phyloP scores from a whole-genome alignment of 306 rosid species.

The Carpinus fangiana region DNA sequence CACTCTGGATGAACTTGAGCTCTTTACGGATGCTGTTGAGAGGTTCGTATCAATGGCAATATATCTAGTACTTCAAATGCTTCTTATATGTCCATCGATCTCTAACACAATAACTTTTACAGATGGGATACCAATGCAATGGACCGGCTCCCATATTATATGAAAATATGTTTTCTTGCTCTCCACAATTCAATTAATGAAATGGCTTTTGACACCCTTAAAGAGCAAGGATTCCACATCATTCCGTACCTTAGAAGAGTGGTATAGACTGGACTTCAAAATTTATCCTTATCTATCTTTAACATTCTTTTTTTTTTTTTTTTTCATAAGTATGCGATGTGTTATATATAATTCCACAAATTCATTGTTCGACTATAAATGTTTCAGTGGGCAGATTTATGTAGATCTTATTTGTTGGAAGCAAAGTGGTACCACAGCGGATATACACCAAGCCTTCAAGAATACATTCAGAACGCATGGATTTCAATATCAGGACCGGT shows the following conservation, averaged over 20 bases:
- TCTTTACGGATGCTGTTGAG: slow-evolving; percentile 22
- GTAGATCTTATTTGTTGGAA: too few relatives aligned
- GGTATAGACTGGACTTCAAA: background rate
- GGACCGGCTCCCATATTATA: background rate
- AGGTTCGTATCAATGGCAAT: background rate
- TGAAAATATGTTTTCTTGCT: background rate
- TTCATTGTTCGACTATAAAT: too few relatives aligned
- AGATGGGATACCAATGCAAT: background rate
- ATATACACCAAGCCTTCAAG: too few relatives aligned
- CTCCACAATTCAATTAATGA: background rate
- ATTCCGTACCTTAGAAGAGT: background rate
- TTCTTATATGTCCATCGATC: background rate
- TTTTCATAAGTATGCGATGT: too few relatives aligned
- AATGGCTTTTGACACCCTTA: background rate
- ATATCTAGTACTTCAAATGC: background rate
- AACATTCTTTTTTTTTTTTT: background rate
- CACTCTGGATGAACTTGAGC: slow-evolving; percentile 21
- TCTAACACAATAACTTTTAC: background rate
- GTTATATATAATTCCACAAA: too few relatives aligned
- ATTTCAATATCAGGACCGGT: too few relatives aligned
- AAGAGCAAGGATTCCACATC: background rate
- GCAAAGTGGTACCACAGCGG: too few relatives aligned
- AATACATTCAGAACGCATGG: too few relatives aligned
- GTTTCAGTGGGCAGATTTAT: too few relatives aligned
- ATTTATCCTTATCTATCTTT: background rate